Evolutionary conservation across 1,139 yeast genomes (phyloP), one percentile per base, ranked within the genome.

Genomic region (Protomyces pachydermus): DNA sequence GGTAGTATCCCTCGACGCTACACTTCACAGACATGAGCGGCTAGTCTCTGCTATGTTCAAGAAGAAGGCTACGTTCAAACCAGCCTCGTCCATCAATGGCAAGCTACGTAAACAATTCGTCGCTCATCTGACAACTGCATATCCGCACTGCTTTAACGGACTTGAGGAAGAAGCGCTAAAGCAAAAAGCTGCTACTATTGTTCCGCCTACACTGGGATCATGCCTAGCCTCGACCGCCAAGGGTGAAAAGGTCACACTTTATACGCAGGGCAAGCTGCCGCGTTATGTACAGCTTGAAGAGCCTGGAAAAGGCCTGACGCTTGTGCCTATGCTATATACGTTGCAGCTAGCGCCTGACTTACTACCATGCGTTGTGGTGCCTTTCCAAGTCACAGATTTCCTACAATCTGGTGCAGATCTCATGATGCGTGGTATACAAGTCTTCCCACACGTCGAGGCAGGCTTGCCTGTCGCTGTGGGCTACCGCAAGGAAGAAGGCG

Each of bases 331-430:
- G 16, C 42, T 58, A 12, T 55, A 51, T 23, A 58, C 56, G 18
- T 16, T 58, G 12, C 42, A 50, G 52, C 53, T 51, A n/a, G 42
- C 20, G 8, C 55, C 61, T 3, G 51, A 35, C 6, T 20, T 58
- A 39, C 45, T 52, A 14, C 42, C 62, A 14, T 38, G 50, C 2
- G 62, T 42, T 14, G 45, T 51, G 32, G 54, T 55, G 12, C 56
- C 56, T 18, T 39, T 42, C 5, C 62, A 58, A 52, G 62, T 58
- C 28, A 32, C 52, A 42, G 10, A 28, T 3, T 51, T 51, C 35
- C 20, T 58, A 23, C 62, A 52, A 34, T 48, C 62, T 14, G 62
- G 62, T 4, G 53, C 62, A 20, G 62, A 58, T 34, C 45, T 58
- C 42, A 58, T 58, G 62, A 38, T 58, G 23, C 53, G 54, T 14